Evolutionary conservation across 2,329 filamentous ascomycete species (phyloP), one percentile per base, ranked within the genome.

Genomic region (Albophoma yamanashiensis): DNA sequence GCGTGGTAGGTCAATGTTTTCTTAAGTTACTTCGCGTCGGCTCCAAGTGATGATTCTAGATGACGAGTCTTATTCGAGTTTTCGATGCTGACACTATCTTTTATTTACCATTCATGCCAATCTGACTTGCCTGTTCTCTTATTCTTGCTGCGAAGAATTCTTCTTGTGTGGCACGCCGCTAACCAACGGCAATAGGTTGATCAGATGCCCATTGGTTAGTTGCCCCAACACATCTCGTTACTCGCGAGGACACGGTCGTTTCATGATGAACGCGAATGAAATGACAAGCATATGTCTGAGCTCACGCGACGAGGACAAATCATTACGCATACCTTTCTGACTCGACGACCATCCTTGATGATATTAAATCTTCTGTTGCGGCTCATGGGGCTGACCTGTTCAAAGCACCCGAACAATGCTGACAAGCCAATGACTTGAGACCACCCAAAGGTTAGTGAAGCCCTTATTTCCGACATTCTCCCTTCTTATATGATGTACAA

Each of bases 271-370:
- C 75, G 81, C 84, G 91, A 88, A 84, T 81, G 79, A 82, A 86
- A 86, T 85, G 91, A 95, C 91, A 95, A 95, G 91, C 91, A 95
- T 95, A 95, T 95, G 91, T 95, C 91, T 82, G 87, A 95, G 91
- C 85, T 81, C 73, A 73, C 79, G 75, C 75, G 63, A 73, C 70
- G 74, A 76, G 68, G 74, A 76, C 64, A 75, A 71, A 64, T 69
- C 70, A 72, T 75, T 73, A 36, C 50, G 50, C 31, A 53, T 53
- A 22, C 63, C 57, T 45, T 69, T 67, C 65, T 64, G 39, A 38
- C 3, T 25, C 39, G 15, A 31, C 11, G 57, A 36, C 45, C 17
- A 39, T 36, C 50, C 53, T 40, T 27, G 12, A 39, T n/a, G 17
- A 52, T 40, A 31, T 45, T 17, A n/a, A 47, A 25, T n/a, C 36